Evolutionary conservation across 2,329 filamentous ascomycete genomes (phyloP).

Genomic region (Didymella segeticola): DNA sequence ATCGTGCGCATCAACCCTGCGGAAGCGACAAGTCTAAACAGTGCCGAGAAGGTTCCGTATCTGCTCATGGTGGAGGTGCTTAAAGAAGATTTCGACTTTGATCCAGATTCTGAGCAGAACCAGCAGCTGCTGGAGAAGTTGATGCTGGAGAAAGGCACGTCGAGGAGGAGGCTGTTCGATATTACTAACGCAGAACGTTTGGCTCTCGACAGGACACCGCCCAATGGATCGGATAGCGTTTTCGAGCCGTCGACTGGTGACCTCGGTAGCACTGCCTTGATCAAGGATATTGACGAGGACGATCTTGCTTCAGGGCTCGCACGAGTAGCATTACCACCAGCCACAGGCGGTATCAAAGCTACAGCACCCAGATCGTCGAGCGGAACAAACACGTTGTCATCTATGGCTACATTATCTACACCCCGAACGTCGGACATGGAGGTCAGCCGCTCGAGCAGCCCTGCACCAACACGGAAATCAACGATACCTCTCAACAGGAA

Average conservation of each 20-base stretch:
- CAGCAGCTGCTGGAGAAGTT: constrained; percentile 68
- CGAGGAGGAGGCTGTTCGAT: constrained; percentile 59
- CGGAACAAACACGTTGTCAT: constrained; percentile 66
- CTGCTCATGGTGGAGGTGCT: constrained; percentile 84
- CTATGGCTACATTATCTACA: constrained; percentile 66
- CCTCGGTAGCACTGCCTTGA: constrained; percentile 73
- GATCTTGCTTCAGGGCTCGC: constrained; percentile 41
- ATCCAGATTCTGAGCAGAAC: constrained; percentile 76
- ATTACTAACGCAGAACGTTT: constrained; percentile 67
- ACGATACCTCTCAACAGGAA: constrained; percentile 61
- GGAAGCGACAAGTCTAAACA: constrained; percentile 84
- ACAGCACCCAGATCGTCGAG: constrained; percentile 65
- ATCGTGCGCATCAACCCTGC: constrained; percentile 84
- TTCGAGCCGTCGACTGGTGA: constrained; percentile 84
- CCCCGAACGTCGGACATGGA: constrained; percentile 74
- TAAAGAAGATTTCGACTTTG: constrained; percentile 82
- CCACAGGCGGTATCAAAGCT: constrained; percentile 32
- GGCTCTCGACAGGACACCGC: constrained; percentile 53
- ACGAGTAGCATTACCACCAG: constrained; percentile 36
- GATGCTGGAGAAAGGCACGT: constrained; percentile 69
- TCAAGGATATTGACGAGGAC: constrained; percentile 63
- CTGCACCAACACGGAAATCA: constrained; percentile 66
- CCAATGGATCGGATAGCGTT: constrained; percentile 69
- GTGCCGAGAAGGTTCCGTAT: constrained; percentile 85
- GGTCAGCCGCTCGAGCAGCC: constrained; percentile 72